Conservation (phyloP, 2,329 filamentous ascomycete species). For the Geoglossum cookeanum region DNA sequence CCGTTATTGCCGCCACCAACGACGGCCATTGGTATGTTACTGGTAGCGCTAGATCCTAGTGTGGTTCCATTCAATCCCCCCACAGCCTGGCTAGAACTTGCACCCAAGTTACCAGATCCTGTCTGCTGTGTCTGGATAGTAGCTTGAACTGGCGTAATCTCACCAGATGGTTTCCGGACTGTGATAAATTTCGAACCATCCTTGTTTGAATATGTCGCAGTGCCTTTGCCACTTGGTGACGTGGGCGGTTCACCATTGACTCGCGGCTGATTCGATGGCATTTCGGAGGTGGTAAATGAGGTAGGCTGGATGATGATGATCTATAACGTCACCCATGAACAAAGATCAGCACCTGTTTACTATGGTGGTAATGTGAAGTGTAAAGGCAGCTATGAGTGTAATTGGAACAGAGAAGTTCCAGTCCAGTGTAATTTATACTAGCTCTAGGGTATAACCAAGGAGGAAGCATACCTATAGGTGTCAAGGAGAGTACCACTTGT, state of each 20-base stretch:
- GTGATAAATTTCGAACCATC: slow-evolving; percentile 52
- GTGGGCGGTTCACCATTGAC: slow-evolving; percentile 29
- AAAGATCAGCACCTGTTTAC: neutral
- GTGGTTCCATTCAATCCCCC: neutral
- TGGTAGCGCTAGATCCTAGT: neutral
- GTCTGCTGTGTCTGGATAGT: neutral
- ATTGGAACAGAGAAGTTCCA: neutral
- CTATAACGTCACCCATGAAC: neutral
- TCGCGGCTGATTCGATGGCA: slow-evolving; percentile 35
- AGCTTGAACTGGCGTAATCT: slow-evolving; percentile 15
- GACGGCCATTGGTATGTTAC: neutral
- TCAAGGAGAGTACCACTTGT: neutral
- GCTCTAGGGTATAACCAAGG: neutral
- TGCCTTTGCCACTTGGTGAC: slow-evolving; percentile 32
- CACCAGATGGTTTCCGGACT: slow-evolving; percentile 39
- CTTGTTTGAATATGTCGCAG: slow-evolving; percentile 46
- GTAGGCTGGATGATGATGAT: neutral
- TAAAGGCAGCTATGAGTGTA: neutral
- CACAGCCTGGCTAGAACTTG: neutral
- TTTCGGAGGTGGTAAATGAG: slow-evolving; percentile 13
- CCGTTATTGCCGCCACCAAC: neutral
- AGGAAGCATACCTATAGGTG: neutral
- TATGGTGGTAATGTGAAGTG: neutral
- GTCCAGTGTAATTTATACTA: neutral
- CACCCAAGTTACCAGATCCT: neutral